Base-by-base conservation (phyloP, 192 early-diverging fungal species). In the Podochytrium sp. region DNA sequence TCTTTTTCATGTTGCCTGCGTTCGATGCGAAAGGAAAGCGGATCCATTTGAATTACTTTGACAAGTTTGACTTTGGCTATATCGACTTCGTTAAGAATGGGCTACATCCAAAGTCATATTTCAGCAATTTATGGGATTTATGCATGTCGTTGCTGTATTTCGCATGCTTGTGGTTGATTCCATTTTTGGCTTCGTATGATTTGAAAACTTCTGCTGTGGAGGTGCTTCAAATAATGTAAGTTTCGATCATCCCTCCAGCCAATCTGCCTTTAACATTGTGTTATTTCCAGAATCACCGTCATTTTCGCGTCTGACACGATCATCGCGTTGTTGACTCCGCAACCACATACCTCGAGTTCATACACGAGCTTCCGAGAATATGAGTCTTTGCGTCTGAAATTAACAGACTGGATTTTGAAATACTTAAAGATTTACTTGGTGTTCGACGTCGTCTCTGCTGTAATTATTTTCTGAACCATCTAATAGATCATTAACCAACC, bases 391-490 rank as follows among this genome's bases (percentile, higher is more conserved):
- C 65, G 50, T 32, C 65, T 41, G 2, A 23, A 14, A 23, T 41
- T 73, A 1, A 5, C n/a, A 33, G 40, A 18, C 0, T 73, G 71
- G 71, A 33, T 60, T 6, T 16, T 2, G n/a, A 6, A 49, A 5
- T 73, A 41, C 18, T 1, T 63, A 1, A 23, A 30, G 1, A 25
- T 10, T 2, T 16, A 73, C 12, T 33, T 73, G 39, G 30, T 47
- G 12, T 20, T 60, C 12, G 59, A 73, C 59, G 5, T 73, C 7
- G 18, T 73, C n/a, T n/a, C n/a, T n/a, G n/a, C n/a, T n/a, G n/a
- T n/a, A n/a, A n/a, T n/a, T n/a, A n/a, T n/a, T n/a, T n/a, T n/a
- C n/a, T n/a, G n/a, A 16, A 23, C 55, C n/a, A 1, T 16, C n/a
- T 59, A 53, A 29, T 71, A 2, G 32, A 62, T 2, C 29, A 25